These are phyloP conservation scores for Heliocybe sulcata DNA, from an alignment of 1,284 basidiomycete genomes.

Conservation along the genomic window DNA sequence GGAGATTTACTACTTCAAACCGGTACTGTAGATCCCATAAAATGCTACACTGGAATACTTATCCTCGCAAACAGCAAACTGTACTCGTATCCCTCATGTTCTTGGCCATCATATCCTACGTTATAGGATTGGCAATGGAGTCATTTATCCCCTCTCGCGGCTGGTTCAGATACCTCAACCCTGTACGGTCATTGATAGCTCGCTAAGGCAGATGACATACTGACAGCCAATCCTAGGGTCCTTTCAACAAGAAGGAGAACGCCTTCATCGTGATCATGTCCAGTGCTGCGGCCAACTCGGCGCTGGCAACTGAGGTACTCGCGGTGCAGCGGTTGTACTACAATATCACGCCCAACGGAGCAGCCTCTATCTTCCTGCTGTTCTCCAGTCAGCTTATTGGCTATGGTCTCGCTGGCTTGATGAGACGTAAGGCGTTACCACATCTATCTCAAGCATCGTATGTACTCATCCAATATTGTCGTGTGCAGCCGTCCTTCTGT, in stretches of 20 bases:
- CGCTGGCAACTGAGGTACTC: slow-evolving; percentile 42
- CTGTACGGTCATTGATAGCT: slow-evolving; percentile 20
- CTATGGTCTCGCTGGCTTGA: slow-evolving; percentile 43
- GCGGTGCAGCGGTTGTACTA: slow-evolving; percentile 47
- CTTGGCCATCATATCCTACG: slow-evolving; percentile 30
- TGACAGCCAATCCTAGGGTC: slow-evolving; percentile 47
- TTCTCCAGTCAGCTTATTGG: slow-evolving; percentile 43
- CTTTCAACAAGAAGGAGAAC: slow-evolving; percentile 57
- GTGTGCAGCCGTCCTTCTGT: slow-evolving; percentile 21
- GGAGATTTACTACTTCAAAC: slow-evolving; percentile 1
- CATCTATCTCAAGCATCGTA: not conserved
- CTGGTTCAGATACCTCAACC: slow-evolving; percentile 20
- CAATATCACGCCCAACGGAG: slow-evolving; percentile 37
- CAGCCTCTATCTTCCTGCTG: slow-evolving; percentile 39
- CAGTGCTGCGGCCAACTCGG: slow-evolving; percentile 40
- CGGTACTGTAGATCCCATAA: not conserved
- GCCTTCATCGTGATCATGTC: slow-evolving; percentile 54
- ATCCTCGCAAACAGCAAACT: slow-evolving; percentile 41
- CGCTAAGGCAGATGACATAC: slow-evolving; percentile 35
- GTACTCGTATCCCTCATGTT: slow-evolving; percentile 51
- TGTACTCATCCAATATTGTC: too few species aligned
- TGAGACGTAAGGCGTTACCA: slow-evolving; percentile 8
- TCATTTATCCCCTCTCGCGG: slow-evolving; percentile 32
- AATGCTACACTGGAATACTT: not conserved
- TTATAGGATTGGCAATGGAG: slow-evolving; percentile 33